Base-by-base conservation (phyloP, 768 basidiomycete genomes). In the Lactarius tabidus region DNA sequence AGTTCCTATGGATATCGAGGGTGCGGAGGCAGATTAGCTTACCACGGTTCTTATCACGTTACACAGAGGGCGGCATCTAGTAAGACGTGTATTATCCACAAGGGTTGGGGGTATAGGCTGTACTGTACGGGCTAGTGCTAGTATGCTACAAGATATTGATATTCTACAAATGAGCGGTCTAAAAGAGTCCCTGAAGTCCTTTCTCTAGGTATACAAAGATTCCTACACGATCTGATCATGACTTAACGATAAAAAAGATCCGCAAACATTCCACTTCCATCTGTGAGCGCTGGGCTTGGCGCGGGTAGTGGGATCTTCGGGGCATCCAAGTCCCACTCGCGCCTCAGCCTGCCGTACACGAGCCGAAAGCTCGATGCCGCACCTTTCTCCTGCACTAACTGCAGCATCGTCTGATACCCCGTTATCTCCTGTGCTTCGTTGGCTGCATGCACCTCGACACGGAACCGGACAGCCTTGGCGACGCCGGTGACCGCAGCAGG, bases 381-480 rank as follows among this genome's bases (percentile, higher is more conserved):
- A 5, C 96, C 96, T 74, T 88, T 94, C 78, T 97, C 95, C 69
- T 91, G 88, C 17, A 91, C 80, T 58, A 96, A 73, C 20, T 82
- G 79, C 69, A 96, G 75, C 41, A 80, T 79, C 15, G 89, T 84
- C 65, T 80, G 77, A 77, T 80, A 86, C 67, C 78, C 84, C 53
- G 76, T 81, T 67, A 70, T 71, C 38, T 74, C 72, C 69, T 83
- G 80, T 53, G 77, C 78, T 69, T 74, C 58, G 31, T 75, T 77
- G 59, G 75, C 76, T 35, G 72, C 66, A 38, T 83, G 79, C 70
- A 95, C 79, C 72, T 96, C 93, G 39, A 95, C 88, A 63, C 89
- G 84, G 79, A 98, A 98, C 69, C 85, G 85, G 41, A 88, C 86
- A 26, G 86, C 81, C 73, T 92, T 95, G 67, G 84, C 72, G 35